phyloP scores from a whole-genome alignment of 768 basidiomycete species.

The Kwoniella shandongensis region DNA sequence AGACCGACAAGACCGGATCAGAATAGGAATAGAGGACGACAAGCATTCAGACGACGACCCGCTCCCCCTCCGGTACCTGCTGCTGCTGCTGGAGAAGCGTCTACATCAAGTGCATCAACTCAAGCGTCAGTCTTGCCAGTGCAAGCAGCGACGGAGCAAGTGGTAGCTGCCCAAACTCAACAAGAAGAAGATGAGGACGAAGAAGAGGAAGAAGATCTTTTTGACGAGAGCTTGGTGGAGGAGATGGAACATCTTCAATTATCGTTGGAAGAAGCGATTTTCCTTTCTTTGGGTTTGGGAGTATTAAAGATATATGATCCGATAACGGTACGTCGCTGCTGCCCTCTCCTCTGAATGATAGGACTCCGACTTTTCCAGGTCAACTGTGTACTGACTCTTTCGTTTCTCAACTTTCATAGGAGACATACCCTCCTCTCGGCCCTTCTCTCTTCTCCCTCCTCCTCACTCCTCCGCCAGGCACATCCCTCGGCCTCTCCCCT shows the following conservation, averaged over 20 bases:
- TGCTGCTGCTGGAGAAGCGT: too few species aligned
- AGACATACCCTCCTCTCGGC: conserved; percentile 27
- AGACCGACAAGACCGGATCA: conserved; percentile 49
- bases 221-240: conserved; percentile 61
- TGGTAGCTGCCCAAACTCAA: too few species aligned
- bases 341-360: conserved; percentile 12
- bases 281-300: conserved; percentile 77
- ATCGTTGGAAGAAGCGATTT: conserved; percentile 84
- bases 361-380: too few species aligned
- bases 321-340: conserved; percentile 60
- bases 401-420: conserved; percentile 5
- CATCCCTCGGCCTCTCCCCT: conserved; percentile 43
- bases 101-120: too few species aligned
- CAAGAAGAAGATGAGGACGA: conserved; percentile 50
- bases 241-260: conserved; percentile 89
- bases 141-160: too few species aligned
- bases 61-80: conserved; percentile 9
- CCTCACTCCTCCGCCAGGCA: conserved; percentile 52
- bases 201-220: conserved; percentile 51
- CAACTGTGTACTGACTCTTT: too few species aligned
- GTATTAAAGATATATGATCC: conserved; percentile 72
- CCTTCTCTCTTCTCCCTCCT: conserved; percentile 45
- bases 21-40: conserved; percentile 43
- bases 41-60: conserved; percentile 35
- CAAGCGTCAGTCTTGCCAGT: too few species aligned